Evolutionary conservation across 768 basidiomycete genomes (phyloP).

Genomic region (Suillus americanus): DNA sequence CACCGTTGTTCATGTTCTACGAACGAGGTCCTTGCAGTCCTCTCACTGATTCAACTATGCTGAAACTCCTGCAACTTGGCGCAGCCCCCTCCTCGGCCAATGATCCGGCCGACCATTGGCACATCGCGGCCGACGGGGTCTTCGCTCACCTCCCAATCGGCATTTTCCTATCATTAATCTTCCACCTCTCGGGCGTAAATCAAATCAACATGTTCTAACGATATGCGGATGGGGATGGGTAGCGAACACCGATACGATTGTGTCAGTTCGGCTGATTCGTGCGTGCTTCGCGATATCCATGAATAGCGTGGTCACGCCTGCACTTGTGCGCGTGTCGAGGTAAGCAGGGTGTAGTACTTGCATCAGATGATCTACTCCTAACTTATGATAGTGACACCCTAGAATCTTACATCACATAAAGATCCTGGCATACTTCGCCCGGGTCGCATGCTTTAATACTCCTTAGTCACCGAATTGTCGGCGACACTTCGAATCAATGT

Average conservation of each 20-base stretch:
- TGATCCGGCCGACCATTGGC: background rate
- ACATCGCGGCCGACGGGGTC: background rate
- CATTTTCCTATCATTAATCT: background rate
- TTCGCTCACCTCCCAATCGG: background rate
- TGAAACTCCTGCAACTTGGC: background rate
- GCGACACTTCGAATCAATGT: background rate
- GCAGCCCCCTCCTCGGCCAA: background rate
- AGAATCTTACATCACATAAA: background rate
- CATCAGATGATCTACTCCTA: background rate
- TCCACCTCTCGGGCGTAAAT: background rate
- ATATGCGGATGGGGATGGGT: background rate
- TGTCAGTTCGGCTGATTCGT: background rate
- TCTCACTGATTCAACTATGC: background rate
- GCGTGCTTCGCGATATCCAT: background rate
- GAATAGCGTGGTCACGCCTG: background rate
- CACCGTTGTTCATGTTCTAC: background rate
- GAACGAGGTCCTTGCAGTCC: background rate
- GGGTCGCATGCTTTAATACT: background rate
- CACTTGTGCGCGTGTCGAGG: background rate
- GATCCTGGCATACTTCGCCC: background rate
- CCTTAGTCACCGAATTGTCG: background rate
- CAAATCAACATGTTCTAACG: slow-evolving; percentile 2
- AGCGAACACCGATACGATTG: background rate
- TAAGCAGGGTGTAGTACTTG: background rate
- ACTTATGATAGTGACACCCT: background rate